These are phyloP conservation scores for Rubia peregrina DNA, from an alignment of 305 asterid genomes.

Conservation along the genomic window DNA sequence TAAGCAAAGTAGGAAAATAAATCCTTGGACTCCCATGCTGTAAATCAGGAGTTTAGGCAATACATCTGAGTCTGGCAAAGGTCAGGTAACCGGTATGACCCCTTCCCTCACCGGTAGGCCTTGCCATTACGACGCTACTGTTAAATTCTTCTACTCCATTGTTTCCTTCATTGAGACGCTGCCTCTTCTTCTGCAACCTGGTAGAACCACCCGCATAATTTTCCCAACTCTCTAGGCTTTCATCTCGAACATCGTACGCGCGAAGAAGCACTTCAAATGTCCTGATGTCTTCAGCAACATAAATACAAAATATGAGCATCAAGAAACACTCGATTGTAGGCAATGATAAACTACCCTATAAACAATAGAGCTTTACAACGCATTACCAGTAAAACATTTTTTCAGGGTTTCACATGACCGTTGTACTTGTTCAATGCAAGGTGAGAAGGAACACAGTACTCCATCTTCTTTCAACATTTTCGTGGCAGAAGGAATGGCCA, in stretches of 20 bases:
- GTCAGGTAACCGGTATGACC: constrained; percentile 95
- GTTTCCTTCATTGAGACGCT: constrained; percentile 28
- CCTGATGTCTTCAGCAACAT: constrained; percentile 52
- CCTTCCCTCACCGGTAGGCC: constrained; percentile 59
- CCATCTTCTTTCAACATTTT: constrained; percentile 83
- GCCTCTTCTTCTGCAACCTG: constrained; percentile 62
- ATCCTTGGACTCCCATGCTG: neutral
- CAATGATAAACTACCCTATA: neutral
- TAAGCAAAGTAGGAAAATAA: neutral
- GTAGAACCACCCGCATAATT: constrained; percentile 35
- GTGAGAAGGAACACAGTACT: constrained; percentile 86
- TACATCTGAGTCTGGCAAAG: constrained; percentile 75
- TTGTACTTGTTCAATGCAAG: constrained; percentile 96
- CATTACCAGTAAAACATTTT: constrained; percentile 64
- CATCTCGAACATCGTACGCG: constrained; percentile 75
- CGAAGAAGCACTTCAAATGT: constrained; percentile 86
- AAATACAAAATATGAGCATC: neutral
- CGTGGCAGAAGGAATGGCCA: constrained; percentile 80
- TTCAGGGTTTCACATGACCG: constrained; percentile 70
- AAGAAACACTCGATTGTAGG: neutral
- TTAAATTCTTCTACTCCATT: constrained; percentile 36
- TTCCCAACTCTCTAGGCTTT: constrained; percentile 44
- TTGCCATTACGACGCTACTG: constrained; percentile 41
- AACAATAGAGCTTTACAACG: neutral
- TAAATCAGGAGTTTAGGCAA: constrained; percentile 19